These are phyloP conservation scores for Paramyrothecium sp. DNA, from an alignment of 2,329 filamentous ascomycete species.

Conservation along the genomic window DNA sequence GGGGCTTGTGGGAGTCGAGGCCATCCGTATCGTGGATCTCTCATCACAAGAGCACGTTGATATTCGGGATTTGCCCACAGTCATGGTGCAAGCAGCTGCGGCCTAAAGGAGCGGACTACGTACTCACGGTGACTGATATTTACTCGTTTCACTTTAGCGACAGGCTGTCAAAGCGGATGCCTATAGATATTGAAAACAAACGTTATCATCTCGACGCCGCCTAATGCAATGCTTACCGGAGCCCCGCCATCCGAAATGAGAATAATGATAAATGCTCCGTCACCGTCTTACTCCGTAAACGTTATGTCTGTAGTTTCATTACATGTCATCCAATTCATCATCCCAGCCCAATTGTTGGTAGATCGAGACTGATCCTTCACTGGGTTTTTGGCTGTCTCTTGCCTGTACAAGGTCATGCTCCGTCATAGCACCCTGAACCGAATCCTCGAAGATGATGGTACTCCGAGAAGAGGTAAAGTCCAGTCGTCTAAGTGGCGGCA, in stretches of 20 bases:
- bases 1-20: slow-evolving; percentile 70
- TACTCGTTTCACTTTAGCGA: slow-evolving; percentile 4
- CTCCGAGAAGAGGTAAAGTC: slow-evolving; percentile 11
- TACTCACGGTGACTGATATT: slow-evolving; percentile 2
- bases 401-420: slow-evolving; percentile 10
- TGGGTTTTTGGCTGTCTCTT: slow-evolving; percentile 11
- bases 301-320: slow-evolving; percentile 22
- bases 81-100: slow-evolving; percentile 49
- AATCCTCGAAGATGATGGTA: slow-evolving; percentile 34
- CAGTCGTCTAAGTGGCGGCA: slow-evolving; percentile 13
- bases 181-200: too few species aligned
- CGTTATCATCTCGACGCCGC: not conserved
- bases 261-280: not conserved
- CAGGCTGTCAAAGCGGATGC: too few species aligned
- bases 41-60: slow-evolving; percentile 75
- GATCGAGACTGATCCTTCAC: slow-evolving; percentile 38
- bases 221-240: not conserved
- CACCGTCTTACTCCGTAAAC: not conserved
- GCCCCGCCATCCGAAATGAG: not conserved
- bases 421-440: slow-evolving; percentile 30
- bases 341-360: slow-evolving; percentile 59
- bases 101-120: slow-evolving; percentile 13
- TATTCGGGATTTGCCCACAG: slow-evolving; percentile 69
- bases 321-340: slow-evolving; percentile 50
- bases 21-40: slow-evolving; percentile 71